phyloP scores from a whole-genome alignment of 1,284 basidiomycete species.

The Pascua guehoae region DNA sequence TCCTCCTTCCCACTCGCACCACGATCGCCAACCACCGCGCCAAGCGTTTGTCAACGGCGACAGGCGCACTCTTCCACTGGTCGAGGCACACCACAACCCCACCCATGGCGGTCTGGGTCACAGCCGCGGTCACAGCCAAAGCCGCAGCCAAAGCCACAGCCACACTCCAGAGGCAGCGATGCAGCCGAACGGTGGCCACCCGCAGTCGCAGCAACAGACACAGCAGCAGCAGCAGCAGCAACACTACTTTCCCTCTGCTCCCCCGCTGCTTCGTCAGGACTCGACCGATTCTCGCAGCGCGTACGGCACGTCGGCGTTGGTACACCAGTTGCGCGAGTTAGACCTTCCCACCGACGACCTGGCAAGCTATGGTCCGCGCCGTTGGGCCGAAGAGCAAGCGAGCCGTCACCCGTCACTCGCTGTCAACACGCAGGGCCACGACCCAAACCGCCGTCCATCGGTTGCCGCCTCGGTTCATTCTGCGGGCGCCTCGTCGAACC shows the following conservation, averaged over 20 bases:
- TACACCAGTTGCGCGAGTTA: constrained; percentile 48
- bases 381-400: constrained; percentile 15
- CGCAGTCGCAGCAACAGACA: constrained; percentile 2
- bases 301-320: constrained; percentile 40
- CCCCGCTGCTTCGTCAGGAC: constrained; percentile 4
- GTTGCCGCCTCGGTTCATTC: constrained; percentile 21
- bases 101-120: no score
- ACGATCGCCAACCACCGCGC: constrained; percentile 36
- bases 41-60: constrained; percentile 42
- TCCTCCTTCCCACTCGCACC: constrained; percentile 62
- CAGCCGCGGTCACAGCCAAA: no score
- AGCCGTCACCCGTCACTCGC: background rate
- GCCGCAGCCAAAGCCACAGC: no score
- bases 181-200: no score
- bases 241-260: background rate
- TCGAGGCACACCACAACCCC: no score
- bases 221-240: constrained; percentile 13
- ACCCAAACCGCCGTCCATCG: background rate
- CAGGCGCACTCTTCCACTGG: constrained; percentile 38
- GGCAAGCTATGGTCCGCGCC: constrained; percentile 44
- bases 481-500: constrained; percentile 16
- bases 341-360: constrained; percentile 50
- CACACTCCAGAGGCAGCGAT: constrained; percentile 20
- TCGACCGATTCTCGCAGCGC: constrained; percentile 2
- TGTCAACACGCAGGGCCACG: background rate